Percentiles rank a stretch among this genome's conserved stretches.
These are phyloP conservation scores for Articulospora tetracladia DNA, from an alignment of 495 filamentous ascomycete species.

Conservation along the genomic window DNA sequence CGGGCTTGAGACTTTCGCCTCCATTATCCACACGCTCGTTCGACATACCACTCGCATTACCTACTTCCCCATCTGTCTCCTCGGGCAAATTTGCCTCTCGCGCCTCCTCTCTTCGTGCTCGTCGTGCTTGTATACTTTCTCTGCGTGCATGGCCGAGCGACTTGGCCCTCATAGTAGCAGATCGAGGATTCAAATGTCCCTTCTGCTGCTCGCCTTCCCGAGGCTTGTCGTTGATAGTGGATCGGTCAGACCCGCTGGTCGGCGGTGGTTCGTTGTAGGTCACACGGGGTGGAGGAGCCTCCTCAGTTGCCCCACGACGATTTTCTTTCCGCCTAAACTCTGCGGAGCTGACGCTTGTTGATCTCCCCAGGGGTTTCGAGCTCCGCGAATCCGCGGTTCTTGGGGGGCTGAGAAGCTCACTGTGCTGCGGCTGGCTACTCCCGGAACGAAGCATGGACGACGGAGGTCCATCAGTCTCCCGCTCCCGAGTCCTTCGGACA, in stretches of 20 bases:
- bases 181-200: slow-evolving; percentile 38
- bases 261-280: slow-evolving; percentile 54
- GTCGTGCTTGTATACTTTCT: slow-evolving; percentile 84
- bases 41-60: slow-evolving; percentile 47
- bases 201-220: slow-evolving; percentile 27
- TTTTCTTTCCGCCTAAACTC: slow-evolving; percentile 67
- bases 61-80: slow-evolving; percentile 66
- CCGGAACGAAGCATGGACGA: slow-evolving; percentile 51
- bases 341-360: slow-evolving; percentile 81
- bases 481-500: slow-evolving; percentile 61
- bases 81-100: slow-evolving; percentile 71
- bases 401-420: slow-evolving; percentile 70
- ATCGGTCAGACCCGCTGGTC: slow-evolving; percentile 78
- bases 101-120: slow-evolving; percentile 61
- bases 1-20: slow-evolving; percentile 76
- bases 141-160: slow-evolving; percentile 85
- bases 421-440: slow-evolving; percentile 65
- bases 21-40: slow-evolving; percentile 49
- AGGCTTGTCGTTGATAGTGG: slow-evolving; percentile 43
- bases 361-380: slow-evolving; percentile 66
- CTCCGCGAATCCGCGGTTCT: slow-evolving; percentile 57
- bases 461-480: slow-evolving; percentile 49
- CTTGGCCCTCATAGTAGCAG: slow-evolving; percentile 71
- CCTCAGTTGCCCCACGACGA: slow-evolving; percentile 53
- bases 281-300: slow-evolving; percentile 40